Evolutionary conservation across 2,329 filamentous ascomycete genomes (phyloP), one percentile per base, ranked within the genome.

Genomic region (Epichloe elymi): DNA sequence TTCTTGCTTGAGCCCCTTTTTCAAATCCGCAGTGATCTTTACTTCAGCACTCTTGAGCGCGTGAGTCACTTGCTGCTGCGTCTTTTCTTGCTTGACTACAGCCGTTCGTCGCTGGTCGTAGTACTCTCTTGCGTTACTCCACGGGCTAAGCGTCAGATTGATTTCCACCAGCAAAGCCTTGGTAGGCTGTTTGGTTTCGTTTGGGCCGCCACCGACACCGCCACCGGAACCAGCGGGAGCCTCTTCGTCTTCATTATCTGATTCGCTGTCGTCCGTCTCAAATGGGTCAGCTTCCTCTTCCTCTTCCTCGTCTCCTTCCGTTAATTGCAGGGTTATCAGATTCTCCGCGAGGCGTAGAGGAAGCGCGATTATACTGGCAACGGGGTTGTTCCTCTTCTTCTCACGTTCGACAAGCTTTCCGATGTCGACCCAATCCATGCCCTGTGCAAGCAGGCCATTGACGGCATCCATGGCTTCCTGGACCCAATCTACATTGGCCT

Each of bases 401-500:
- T 97, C 91, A 57, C 88, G 79, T 63, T 95, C 88, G 49, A 98
- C 86, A 55, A 98, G 70, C 53, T 85, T 86, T 10, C 80, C 88
- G 60, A 97, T 90, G 57, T 96, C 86, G 11, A 88, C 82, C 93
- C 93, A 98, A 60, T 98, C 93, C 89, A 97, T 97, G 11, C 91
- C 91, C 61, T 95, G 88, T 5, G 80, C 80, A 53, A 98, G 80
- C n/a, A 97, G 72, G 0, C 88, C 87, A 64, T 95, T 97, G 49
- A 98, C 84, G 3, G 93, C 89, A 63, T 89, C 87, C 65, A 89
- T 89, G 4, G 88, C 89, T 68, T 97, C 93, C 63, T 95, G 86
- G 0, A 97, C 90, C 48, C 89, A 80, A 62, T 95, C 88, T 1
- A 88, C 75, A 60, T 98, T 97, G 20, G 88, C 87, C 64, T 95